Conservation (phyloP, 345 rosid genomes). For the Sapria himalayana region DNA sequence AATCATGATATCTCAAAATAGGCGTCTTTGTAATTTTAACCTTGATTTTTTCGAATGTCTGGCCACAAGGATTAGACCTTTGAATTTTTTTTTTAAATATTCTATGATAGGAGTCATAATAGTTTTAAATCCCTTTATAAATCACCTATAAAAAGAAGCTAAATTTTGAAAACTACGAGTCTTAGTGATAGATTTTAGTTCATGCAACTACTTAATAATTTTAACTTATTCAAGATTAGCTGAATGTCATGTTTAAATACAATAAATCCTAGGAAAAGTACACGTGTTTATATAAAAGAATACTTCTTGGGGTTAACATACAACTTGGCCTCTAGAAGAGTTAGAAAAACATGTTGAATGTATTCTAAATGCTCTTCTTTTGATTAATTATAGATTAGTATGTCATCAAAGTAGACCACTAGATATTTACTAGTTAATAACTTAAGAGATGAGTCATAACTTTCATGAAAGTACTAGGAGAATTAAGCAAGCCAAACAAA, state of each 20-base stretch:
- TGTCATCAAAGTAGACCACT: not conserved
- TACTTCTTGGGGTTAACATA: not conserved
- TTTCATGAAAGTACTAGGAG: not conserved
- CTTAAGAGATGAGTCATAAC: not conserved
- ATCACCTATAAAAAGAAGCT: not conserved
- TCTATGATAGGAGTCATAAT: not conserved
- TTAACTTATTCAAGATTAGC: not conserved
- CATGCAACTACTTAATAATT: not conserved
- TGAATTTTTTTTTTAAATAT: not conserved
- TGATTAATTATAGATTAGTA: not conserved
- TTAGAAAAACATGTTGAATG: not conserved
- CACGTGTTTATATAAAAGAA: not conserved
- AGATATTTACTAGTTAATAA: not conserved
- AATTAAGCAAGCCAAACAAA: too few species aligned
- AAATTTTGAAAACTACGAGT: not conserved
- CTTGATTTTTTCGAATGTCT: not conserved
- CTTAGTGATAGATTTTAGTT: not conserved
- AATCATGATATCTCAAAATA: not conserved
- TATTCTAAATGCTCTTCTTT: not conserved
- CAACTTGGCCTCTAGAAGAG: not conserved
- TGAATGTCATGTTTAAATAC: not conserved
- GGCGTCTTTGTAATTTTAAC: not conserved
- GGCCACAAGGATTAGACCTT: not conserved
- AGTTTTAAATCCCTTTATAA: not conserved
- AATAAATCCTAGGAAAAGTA: not conserved